Evolutionary conservation across 352 stramenopile species (phyloP).

Genomic region (Chrysophaeum taylorii): DNA sequence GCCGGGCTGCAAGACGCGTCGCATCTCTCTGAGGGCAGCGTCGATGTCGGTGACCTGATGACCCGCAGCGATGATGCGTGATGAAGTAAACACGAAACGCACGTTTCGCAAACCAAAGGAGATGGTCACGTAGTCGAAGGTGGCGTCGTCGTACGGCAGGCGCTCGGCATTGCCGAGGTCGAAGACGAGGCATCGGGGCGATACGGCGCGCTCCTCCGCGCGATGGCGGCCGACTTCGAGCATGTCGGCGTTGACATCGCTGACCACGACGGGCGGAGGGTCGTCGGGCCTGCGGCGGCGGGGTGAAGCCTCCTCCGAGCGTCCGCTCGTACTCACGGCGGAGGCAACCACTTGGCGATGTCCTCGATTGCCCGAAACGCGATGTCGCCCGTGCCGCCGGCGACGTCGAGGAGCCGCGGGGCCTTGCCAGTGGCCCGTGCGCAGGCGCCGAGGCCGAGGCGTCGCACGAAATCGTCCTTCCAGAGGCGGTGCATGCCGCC

Average conservation of each 20-base stretch:
- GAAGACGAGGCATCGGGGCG: constrained; percentile 52
- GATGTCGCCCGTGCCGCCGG: constrained; percentile 95
- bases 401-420: constrained; percentile 74
- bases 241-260: constrained; percentile 98
- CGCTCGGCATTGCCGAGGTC: constrained; percentile 88
- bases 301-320: constrained; percentile 21
- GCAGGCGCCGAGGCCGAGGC: not conserved
- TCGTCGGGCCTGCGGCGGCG: constrained; percentile 30
- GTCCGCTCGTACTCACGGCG: not conserved
- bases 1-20: constrained; percentile 85
- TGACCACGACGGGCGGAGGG: constrained; percentile 73
- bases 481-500: constrained; percentile 82
- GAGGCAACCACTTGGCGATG: not conserved
- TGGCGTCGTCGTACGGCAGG: constrained; percentile 81
- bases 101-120: constrained; percentile 96
- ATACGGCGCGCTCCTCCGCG: constrained; percentile 50
- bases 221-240: constrained; percentile 82
- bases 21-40: constrained; percentile 76
- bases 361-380: constrained; percentile 88
- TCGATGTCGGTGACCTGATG: constrained; percentile 95
- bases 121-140: constrained; percentile 98
- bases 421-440: constrained; percentile 18
- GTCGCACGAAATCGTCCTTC: constrained; percentile 83
- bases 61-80: too few relatives aligned
- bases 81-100: too few relatives aligned